Percentiles rank a stretch among this genome's conserved stretches.
Conservation (phyloP, 2,329 filamentous ascomycete species). For the Colletotrichum godetiae region DNA sequence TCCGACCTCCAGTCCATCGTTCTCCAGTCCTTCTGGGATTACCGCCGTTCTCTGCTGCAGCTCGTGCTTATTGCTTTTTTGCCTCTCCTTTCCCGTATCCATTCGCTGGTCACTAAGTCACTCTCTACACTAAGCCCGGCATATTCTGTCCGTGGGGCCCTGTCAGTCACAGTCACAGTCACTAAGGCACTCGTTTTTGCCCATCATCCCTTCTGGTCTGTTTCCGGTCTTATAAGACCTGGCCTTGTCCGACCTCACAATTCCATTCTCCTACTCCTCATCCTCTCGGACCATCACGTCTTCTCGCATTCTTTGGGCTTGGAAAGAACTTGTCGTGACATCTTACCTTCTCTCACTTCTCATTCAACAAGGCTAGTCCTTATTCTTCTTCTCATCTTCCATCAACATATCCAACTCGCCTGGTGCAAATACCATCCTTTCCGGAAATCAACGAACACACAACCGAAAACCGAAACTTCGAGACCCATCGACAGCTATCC, state of each 20-base stretch:
- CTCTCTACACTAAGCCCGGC: conserved; percentile 25
- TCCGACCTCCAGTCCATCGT: conserved; percentile 38
- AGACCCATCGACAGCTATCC: conserved; percentile 25
- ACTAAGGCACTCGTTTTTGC: conserved; percentile 11
- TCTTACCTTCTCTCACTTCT: conserved; percentile 40
- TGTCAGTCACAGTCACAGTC: conserved; percentile 33
- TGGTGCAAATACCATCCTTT: conserved; percentile 39
- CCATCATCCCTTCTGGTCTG: conserved; percentile 27
- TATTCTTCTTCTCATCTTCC: conserved; percentile 42
- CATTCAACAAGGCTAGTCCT: conserved; percentile 50
- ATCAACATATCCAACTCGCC: conserved; percentile 39
- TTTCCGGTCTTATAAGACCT: conserved; percentile 35
- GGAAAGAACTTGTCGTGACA: conserved; percentile 35
- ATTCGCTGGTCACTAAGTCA: conserved; percentile 14
- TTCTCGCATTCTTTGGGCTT: conserved; percentile 38
- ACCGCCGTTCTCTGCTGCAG: conserved; percentile 48
- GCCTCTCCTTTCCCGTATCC: conserved; percentile 37
- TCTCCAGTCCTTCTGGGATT: conserved; percentile 48
- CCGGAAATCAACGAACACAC: conserved; percentile 31
- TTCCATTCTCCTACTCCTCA: conserved; percentile 18
- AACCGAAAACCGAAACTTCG: conserved; percentile 28
- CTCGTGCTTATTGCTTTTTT: conserved; percentile 39
- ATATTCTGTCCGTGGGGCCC: conserved; percentile 29
- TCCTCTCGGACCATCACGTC: conserved; percentile 35
- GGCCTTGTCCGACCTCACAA: conserved; percentile 32